Conservation (phyloP, 2,329 filamentous ascomycete species). For the Aspergillus oerlinghausenensis region DNA sequence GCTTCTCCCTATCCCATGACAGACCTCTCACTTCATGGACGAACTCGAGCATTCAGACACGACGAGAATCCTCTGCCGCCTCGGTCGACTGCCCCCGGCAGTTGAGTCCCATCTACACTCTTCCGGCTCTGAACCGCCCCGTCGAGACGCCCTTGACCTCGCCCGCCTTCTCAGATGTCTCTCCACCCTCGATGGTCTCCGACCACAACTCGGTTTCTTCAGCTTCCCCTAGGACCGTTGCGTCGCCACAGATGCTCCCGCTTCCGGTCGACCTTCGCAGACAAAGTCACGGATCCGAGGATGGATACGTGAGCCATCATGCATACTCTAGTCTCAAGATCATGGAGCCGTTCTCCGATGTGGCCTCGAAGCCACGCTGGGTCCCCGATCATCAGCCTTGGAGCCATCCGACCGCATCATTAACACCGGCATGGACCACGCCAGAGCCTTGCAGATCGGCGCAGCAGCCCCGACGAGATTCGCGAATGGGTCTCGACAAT, state of each 20-base stretch:
- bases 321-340: slow-evolving; percentile 14
- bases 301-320: slow-evolving; percentile 17
- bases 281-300: slow-evolving; percentile 26
- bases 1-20: slow-evolving; percentile 22
- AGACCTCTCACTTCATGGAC: slow-evolving; percentile 20
- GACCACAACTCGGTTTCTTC: slow-evolving; percentile 63
- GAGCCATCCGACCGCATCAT: slow-evolving; percentile 23
- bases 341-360: slow-evolving; percentile 23
- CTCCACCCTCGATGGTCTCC: slow-evolving; percentile 66
- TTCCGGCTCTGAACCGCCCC: slow-evolving; percentile 33
- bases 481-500: slow-evolving; percentile 37
- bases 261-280: slow-evolving; percentile 35
- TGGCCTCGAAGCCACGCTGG: slow-evolving; percentile 25
- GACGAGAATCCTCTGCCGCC: slow-evolving; percentile 21
- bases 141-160: slow-evolving; percentile 59
- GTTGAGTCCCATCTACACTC: slow-evolving; percentile 37
- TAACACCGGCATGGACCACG: slow-evolving; percentile 22
- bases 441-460: slow-evolving; percentile 15
- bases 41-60: slow-evolving; percentile 13
- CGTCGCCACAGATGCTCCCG: slow-evolving; percentile 39
- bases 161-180: slow-evolving; percentile 60
- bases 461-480: slow-evolving; percentile 27
- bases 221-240: slow-evolving; percentile 49
- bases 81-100: slow-evolving; percentile 22
- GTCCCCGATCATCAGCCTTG: slow-evolving; percentile 24